Evolutionary conservation across 768 basidiomycete genomes (phyloP).

Genomic region (Mycena leptocephala): DNA sequence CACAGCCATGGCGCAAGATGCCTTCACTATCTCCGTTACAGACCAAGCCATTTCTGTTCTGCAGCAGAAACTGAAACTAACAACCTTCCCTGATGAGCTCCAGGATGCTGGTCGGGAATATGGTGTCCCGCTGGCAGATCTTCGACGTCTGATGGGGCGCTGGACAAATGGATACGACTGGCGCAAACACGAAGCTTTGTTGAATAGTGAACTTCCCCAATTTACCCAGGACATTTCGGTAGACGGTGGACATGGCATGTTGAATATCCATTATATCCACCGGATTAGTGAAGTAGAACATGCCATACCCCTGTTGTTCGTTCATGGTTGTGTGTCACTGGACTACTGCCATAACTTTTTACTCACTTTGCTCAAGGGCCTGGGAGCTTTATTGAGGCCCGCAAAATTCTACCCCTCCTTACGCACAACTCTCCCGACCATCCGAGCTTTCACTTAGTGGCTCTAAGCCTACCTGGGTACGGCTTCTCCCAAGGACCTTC

Average conservation of each 20-base stretch:
- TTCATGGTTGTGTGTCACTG: slow-evolving; percentile 55
- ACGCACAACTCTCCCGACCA: slow-evolving; percentile 44
- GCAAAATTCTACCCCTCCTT: slow-evolving; percentile 60
- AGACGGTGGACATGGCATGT: slow-evolving; percentile 50
- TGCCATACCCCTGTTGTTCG: slow-evolving; percentile 54
- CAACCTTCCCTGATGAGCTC: slow-evolving; percentile 54
- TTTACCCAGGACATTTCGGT: slow-evolving; percentile 60
- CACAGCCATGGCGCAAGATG: not conserved
- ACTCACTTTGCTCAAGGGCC: slow-evolving; percentile 53
- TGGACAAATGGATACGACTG: slow-evolving; percentile 67
- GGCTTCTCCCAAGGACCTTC: slow-evolving; percentile 59
- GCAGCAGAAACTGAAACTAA: not conserved
- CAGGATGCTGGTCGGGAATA: slow-evolving; percentile 64
- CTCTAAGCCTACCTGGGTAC: slow-evolving; percentile 60
- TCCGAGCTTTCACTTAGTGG: slow-evolving; percentile 66
- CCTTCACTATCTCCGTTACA: not conserved
- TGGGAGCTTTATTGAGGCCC: slow-evolving; percentile 58
- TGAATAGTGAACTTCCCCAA: slow-evolving; percentile 60
- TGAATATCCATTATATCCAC: slow-evolving; percentile 64
- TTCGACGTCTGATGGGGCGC: slow-evolving; percentile 60
- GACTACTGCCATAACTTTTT: not conserved
- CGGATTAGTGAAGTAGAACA: slow-evolving; percentile 46
- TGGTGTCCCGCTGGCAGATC: slow-evolving; percentile 64
- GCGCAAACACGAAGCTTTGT: slow-evolving; percentile 44
- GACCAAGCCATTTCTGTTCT: not conserved